Evolutionary conservation across 345 rosid species (phyloP), one percentile per base, ranked within the genome.

Genomic region (Citrus cavaleriei): DNA sequence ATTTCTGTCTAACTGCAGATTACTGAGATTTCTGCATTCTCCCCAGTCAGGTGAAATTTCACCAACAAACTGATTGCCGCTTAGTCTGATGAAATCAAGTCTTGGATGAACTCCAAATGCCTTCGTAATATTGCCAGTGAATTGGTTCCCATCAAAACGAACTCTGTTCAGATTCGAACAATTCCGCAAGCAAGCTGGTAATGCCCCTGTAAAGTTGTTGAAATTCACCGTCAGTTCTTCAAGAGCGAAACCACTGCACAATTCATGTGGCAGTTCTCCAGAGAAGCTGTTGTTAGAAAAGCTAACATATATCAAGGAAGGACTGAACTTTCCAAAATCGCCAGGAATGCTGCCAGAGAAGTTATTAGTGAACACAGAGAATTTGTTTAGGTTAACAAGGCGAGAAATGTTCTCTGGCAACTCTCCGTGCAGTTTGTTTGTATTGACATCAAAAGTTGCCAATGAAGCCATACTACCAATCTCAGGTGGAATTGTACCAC

Each of bases 21-120:
- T 87, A 22, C 89, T 81, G 79, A 92, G 90, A 72, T 82, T 89
- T 28, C 24, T 54, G 78, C 93, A 92, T 68, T 88, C 84, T 25
- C 96, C 96, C 96, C 96, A 92, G 19, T 34, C 46, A 13, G 85
- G 77, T 0, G 93, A 92, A 59, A 92, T 82, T 76, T 80, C 74
- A 42, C 97, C 97, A 30, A 65, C 72, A 42, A 92, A 85, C 60
- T 70, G 88, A 77, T 92, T 92, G 63, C 75, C 74, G 34, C 85
- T 87, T n/a, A 90, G 84, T 72, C 77, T 22, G 37, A 89, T 34
- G 78, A 78, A 90, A 57, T 12, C 66, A 25, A 92, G 90, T 19
- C 27, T 6, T 0, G 87, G 89, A 78, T 88, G 81, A 30, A 90
- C 82, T 22, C 93, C 87, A 69, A 92, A 92, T 10, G 90, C 86